Base-by-base conservation (phyloP, 176 grass and related monocot species). In the Carex parvula region DNA sequence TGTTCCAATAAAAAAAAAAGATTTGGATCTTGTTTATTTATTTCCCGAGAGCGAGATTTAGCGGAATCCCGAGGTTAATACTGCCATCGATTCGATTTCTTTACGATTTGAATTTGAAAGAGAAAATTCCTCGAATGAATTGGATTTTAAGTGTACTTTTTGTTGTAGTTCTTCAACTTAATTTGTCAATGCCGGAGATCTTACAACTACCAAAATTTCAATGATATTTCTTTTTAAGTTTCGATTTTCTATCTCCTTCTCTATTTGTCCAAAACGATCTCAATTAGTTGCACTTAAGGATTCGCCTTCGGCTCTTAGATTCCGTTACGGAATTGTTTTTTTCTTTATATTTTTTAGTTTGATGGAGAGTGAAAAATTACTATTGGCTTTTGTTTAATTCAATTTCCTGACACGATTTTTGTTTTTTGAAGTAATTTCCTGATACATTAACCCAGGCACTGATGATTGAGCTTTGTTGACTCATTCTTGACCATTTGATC, bases 1-100 rank as follows among this genome's bases (percentile, higher is more conserved):
- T 52, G 20, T 52, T 41, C 26, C 26, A 26, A 26, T 26, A 26
- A 26, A 26, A 26, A 26, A 26, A 26, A 26, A 26, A 26, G 72
- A 77, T 32, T 55, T 11, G 24, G 72, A 77, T 77, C 72, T 77
- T 52, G 20, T 52, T 41, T 70, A 35, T 73, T 74, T 71, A 46
- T 11, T 55, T 48, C 32, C 21, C 48, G 20, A 22, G 29, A 2
- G 14, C 66, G 37, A 71, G 68, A 70, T 70, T 76, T 48, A 17
- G 4, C 11, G 48, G n/a, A 6, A 57, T 78, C 57, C 26, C 11
- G 16, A 78, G 73, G 73, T 78, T 57, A 29, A 54, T 76, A 52
- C 50, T 74, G 20, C 12, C 21, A 29, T 76, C 24, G 52, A 33
- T 78, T 57, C 52, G 50, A 78, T 78, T 56, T 56, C 73, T 26